These are phyloP conservation scores for Globisporangium canariense DNA, from an alignment of 352 stramenopile genomes.

Conservation along the genomic window DNA sequence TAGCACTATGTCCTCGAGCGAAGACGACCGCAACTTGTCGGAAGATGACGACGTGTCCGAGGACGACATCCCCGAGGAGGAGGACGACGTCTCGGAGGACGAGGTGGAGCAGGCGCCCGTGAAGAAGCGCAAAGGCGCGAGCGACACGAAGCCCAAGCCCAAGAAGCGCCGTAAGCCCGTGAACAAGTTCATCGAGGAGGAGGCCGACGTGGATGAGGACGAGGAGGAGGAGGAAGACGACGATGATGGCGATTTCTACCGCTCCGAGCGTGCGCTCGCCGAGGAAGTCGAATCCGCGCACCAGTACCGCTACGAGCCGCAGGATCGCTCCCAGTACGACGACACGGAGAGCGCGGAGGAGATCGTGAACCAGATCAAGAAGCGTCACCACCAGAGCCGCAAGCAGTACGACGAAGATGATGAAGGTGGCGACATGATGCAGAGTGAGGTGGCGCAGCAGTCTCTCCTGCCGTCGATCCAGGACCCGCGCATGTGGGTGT, in stretches of 20 bases:
- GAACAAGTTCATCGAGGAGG: conserved; percentile 90
- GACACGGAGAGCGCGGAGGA: conserved; percentile 81
- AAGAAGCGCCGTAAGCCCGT: conserved; percentile 84
- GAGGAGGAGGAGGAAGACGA: conserved; percentile 87
- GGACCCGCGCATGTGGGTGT: conserved; percentile 88
- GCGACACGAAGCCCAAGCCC: conserved; percentile 62
- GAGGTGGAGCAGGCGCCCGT: conserved; percentile 39
- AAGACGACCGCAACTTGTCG: conserved; percentile 84
- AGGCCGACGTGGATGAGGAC: conserved; percentile 85
- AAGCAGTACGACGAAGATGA: conserved; percentile 85
- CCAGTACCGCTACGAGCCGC: conserved; percentile 73
- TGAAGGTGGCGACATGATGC: conserved; percentile 74
- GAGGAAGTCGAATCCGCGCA: conserved; percentile 68
- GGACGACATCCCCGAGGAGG: conserved; percentile 73
- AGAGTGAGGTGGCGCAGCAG: conserved; percentile 86
- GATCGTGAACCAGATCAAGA: conserved; percentile 87
- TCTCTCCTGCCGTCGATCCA: conserved; percentile 86
- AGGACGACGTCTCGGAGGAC: conserved; percentile 43
- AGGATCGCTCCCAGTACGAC: conserved; percentile 68
- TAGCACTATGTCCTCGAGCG: conserved; percentile 76
- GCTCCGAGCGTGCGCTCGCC: conserved; percentile 68
- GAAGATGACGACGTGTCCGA: conserved; percentile 39
- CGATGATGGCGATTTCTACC: conserved; percentile 72
- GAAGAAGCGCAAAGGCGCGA: conserved; percentile 73
- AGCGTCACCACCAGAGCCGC: conserved; percentile 83